Evolutionary conservation across 2,329 filamentous ascomycete species (phyloP).

Genomic region (Golovinomyces cichoracearum): DNA sequence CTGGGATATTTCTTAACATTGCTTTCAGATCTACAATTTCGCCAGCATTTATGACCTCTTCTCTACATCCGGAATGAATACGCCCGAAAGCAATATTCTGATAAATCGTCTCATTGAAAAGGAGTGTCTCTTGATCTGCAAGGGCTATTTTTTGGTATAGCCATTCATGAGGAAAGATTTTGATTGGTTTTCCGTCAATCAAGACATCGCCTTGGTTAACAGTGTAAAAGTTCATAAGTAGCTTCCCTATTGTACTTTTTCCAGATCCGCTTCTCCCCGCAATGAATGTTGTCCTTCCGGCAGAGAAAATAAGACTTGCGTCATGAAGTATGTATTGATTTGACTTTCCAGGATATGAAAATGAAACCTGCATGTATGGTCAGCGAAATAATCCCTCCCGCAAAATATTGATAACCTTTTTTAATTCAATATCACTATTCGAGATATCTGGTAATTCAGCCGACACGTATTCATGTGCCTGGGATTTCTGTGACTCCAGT

Average conservation of each 20-base stretch:
- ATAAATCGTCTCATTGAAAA: conserved; percentile 61
- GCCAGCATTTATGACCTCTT: conserved; percentile 34
- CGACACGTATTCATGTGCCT: too few relatives aligned
- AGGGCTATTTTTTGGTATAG: conserved; percentile 52
- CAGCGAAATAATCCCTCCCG: background rate
- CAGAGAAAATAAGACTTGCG: conserved; percentile 41
- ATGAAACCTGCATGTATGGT: conserved; percentile 34
- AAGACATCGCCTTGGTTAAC: conserved; percentile 37
- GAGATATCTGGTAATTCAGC: conserved; percentile 20
- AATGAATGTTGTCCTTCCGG: conserved; percentile 51
- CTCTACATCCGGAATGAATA: conserved; percentile 22
- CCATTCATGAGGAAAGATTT: conserved; percentile 41
- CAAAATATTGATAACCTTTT: conserved; percentile 24
- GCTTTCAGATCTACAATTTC: conserved; percentile 42
- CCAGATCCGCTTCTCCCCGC: conserved; percentile 73
- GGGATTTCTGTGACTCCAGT: too few relatives aligned
- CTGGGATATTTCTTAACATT: conserved; percentile 38
- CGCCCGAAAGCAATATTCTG: conserved; percentile 55
- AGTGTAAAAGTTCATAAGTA: conserved; percentile 55
- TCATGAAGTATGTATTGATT: conserved; percentile 31
- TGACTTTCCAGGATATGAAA: conserved; percentile 52
- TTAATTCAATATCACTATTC: conserved; percentile 41
- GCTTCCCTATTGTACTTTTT: conserved; percentile 65
- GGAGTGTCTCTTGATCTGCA: conserved; percentile 53
- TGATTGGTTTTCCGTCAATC: conserved; percentile 38